Conservation (phyloP, 2,329 filamentous ascomycete species). For the Aspergillus sojae region DNA sequence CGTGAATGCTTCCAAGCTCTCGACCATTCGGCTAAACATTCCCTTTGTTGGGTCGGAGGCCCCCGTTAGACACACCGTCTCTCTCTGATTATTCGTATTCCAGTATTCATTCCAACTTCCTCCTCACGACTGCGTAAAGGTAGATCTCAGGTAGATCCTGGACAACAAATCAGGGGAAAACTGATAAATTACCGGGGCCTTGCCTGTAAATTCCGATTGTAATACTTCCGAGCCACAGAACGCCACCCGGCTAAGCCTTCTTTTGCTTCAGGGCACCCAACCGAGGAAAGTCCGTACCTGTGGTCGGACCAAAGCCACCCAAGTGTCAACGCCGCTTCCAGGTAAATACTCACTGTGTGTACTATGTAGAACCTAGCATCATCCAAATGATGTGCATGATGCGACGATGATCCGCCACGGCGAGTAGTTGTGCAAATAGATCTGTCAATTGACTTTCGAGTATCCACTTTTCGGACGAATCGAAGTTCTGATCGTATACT, state of each 20-base stretch:
- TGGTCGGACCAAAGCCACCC: neutral
- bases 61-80: neutral
- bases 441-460: neutral
- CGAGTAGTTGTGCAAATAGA: neutral
- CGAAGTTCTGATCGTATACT: neutral
- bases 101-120: neutral
- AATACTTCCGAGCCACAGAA: neutral
- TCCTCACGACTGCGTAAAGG: neutral
- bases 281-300: neutral
- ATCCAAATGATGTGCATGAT: neutral
- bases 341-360: neutral
- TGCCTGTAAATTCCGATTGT: neutral
- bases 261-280: neutral
- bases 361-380: neutral
- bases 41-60: neutral
- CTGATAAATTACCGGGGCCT: neutral
- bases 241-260: slow-evolving; percentile 2
- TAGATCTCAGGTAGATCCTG: neutral
- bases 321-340: neutral
- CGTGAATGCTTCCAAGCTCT: neutral
- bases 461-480: slow-evolving; percentile 5
- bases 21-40: slow-evolving; percentile 2
- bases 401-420: neutral
- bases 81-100: neutral
- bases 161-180: neutral